Evolutionary conservation across 768 basidiomycete genomes (phyloP).

Genomic region (Suillus bovinus): DNA sequence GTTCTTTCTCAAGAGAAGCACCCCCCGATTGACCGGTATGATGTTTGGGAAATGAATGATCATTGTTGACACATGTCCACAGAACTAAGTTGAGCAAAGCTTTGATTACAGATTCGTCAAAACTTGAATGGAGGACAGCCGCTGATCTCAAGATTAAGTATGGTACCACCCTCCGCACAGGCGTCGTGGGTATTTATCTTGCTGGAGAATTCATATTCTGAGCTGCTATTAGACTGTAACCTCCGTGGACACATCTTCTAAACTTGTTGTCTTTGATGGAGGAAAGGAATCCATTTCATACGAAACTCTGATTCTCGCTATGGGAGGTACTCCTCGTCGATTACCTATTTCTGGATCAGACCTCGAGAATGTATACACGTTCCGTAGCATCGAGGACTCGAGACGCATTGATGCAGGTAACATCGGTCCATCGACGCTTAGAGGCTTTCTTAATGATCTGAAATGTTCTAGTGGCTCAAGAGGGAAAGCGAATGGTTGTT

Average conservation of each 20-base stretch:
- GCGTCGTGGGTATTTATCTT: slow-evolving; percentile 42
- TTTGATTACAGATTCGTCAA: slow-evolving; percentile 74
- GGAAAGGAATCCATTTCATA: slow-evolving; percentile 65
- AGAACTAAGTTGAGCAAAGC: slow-evolving; percentile 91
- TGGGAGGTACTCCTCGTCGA: slow-evolving; percentile 71
- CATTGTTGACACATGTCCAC: slow-evolving; percentile 3
- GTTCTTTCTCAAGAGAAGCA: slow-evolving; percentile 78
- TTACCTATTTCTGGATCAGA: slow-evolving; percentile 77
- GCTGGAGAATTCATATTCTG: slow-evolving; percentile 5
- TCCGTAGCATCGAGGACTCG: slow-evolving; percentile 70
- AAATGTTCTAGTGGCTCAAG: slow-evolving; percentile 50
- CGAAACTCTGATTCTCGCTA: slow-evolving; percentile 77
- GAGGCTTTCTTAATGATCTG: slow-evolving; percentile 5
- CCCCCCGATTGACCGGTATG: slow-evolving; percentile 81
- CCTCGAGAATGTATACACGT: slow-evolving; percentile 73
- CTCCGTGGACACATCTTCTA: slow-evolving; percentile 59
- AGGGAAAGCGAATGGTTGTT: slow-evolving; percentile 76
- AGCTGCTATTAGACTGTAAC: slow-evolving; percentile 57
- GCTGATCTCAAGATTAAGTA: slow-evolving; percentile 79
- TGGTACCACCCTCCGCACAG: slow-evolving; percentile 62
- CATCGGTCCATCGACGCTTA: slow-evolving; percentile 14
- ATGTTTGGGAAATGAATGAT: neutral
- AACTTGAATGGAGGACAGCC: slow-evolving; percentile 70
- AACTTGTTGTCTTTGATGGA: slow-evolving; percentile 60
- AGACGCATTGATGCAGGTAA: slow-evolving; percentile 70